Percentiles rank a stretch among this genome's conserved stretches.
Evolutionary conservation across 1,284 basidiomycete species (phyloP).

Genomic region (Athelia sp.): DNA sequence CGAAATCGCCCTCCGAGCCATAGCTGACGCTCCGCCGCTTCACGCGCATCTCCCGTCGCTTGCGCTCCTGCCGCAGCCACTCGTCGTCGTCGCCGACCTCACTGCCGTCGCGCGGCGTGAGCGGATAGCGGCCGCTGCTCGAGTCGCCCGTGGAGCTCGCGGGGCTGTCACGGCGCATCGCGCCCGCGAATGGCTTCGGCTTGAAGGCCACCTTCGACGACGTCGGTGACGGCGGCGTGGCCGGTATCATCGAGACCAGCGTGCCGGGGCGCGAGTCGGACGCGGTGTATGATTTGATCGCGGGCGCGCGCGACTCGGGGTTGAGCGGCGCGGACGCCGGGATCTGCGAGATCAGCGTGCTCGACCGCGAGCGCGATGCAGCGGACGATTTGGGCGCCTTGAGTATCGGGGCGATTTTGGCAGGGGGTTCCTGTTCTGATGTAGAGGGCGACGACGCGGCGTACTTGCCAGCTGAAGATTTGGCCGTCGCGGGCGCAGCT

Average conservation of each 20-base stretch:
- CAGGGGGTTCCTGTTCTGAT: neutral
- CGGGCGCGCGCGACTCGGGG: neutral
- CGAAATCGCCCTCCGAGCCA: neutral
- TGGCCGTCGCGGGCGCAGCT: neutral
- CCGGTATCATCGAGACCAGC: conserved; percentile 5
- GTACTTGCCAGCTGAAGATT: neutral
- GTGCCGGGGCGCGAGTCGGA: conserved; percentile 6
- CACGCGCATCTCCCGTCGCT: neutral
- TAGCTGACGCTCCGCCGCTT: neutral
- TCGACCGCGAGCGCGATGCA: neutral
- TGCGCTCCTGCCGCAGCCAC: conserved; percentile 13
- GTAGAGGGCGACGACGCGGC: neutral
- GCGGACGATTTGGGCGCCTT: neutral
- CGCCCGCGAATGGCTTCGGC: conserved; percentile 46
- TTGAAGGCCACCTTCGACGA: conserved; percentile 6
- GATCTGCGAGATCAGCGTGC: neutral
- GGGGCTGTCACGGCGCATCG: conserved; percentile 51
- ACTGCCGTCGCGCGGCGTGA: conserved; percentile 72
- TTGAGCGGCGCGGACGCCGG: neutral
- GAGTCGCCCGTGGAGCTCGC: conserved; percentile 77
- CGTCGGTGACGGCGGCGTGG: conserved; percentile 20
- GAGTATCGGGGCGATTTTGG: no score
- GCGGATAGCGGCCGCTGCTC: conserved; percentile 63
- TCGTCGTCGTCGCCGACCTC: conserved; percentile 41
- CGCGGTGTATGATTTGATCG: neutral